A percentile compares a stretch with the other conserved stretches of the same genome.
phyloP scores from a whole-genome alignment of 331 rosid species.

The Rhamnella rubrinervis region DNA sequence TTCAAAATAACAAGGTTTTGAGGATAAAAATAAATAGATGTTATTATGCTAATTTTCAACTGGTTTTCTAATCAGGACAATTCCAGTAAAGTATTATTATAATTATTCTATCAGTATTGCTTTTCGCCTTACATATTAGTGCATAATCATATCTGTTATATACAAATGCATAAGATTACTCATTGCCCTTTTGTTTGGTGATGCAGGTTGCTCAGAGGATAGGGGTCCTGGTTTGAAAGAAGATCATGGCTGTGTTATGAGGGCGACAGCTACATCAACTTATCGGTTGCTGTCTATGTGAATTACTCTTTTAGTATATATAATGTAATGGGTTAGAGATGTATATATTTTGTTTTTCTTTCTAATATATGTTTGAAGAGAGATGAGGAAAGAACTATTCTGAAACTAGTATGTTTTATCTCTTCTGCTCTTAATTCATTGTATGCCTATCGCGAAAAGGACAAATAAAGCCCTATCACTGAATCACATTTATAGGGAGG shows the following conservation, averaged over 20 bases:
- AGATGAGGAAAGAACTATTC: no score
- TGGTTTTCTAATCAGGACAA: neutral
- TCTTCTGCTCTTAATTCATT: no score
- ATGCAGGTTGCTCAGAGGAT: constrained; percentile 75
- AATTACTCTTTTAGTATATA: constrained; percentile 21
- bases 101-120: no score
- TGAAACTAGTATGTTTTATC: no score
- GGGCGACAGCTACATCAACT: constrained; percentile 14
- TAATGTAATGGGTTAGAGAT: neutral
- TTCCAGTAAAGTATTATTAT: neutral
- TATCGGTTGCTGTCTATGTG: constrained; percentile 15
- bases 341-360: neutral
- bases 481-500: no score
- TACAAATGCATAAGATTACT: neutral
- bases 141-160: neutral
- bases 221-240: constrained; percentile 51
- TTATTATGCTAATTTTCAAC: neutral
- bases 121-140: neutral
- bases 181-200: constrained; percentile 20
- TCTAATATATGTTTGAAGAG: no score
- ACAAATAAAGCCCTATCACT: no score
- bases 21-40: no score
- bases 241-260: neutral
- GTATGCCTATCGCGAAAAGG: no score
- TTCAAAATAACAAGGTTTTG: no score